phyloP scores from a whole-genome alignment of 345 rosid genomes.

The Streptanthus diversifolius region DNA sequence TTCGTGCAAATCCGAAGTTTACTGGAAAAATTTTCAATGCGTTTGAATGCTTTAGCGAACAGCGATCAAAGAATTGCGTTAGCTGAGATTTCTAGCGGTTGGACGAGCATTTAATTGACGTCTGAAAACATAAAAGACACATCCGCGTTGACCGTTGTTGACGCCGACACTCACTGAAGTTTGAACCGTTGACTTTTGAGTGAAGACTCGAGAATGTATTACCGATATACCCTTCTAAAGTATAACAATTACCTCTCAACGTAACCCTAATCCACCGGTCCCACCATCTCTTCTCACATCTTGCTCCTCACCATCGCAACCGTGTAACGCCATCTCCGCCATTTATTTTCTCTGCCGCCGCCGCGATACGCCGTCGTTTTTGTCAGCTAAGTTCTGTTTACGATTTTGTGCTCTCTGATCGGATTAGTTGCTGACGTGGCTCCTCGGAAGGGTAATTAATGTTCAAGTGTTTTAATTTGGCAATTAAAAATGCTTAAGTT shows the following conservation, averaged over 20 bases:
- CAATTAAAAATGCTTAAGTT: neutral
- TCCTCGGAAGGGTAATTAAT: neutral
- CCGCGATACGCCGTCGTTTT: neutral
- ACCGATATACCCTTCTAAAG: neutral
- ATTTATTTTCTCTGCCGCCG: too few relatives aligned
- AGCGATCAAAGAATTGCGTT: neutral
- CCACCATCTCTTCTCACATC: neutral
- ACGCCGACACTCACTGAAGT: slow-evolving; percentile 19
- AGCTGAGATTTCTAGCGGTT: neutral
- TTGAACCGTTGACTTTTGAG: neutral
- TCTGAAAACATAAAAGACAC: neutral
- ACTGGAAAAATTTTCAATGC: neutral
- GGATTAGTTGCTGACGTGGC: slow-evolving; percentile 1
- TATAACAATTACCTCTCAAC: neutral
- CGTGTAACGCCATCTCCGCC: neutral
- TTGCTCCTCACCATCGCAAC: neutral
- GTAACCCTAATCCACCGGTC: neutral
- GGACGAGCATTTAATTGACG: neutral
- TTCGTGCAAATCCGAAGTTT: neutral
- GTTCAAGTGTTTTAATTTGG: neutral
- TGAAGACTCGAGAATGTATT: neutral
- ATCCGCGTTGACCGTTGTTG: neutral
- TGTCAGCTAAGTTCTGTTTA: neutral
- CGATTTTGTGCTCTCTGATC: neutral
- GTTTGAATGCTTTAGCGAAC: neutral